A percentile compares a stretch with the other conserved stretches of the same genome.
Evolutionary conservation across 805 yeast species (phyloP).

Genomic region (Brettanomyces nanus): DNA sequence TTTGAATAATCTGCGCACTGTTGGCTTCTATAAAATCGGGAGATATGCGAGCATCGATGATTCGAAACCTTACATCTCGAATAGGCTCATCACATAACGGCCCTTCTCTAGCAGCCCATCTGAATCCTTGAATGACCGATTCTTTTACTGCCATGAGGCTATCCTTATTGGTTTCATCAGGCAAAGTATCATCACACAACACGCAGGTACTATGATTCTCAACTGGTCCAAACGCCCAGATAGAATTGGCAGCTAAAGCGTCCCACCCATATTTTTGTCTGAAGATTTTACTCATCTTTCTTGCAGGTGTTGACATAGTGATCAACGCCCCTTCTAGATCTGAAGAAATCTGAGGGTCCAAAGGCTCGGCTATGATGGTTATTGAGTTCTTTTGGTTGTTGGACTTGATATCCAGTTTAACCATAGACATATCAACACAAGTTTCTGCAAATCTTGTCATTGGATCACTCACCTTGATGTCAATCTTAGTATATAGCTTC

Average conservation of each 20-base stretch:
- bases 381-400: constrained; percentile 47
- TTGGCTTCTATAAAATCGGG: constrained; percentile 40
- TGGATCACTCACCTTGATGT: constrained; percentile 80
- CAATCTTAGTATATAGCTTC: constrained; percentile 50
- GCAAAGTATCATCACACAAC: constrained; percentile 61
- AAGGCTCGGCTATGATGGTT: constrained; percentile 71
- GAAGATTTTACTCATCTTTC: constrained; percentile 45
- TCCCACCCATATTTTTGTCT: constrained; percentile 69
- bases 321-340: constrained; percentile 47
- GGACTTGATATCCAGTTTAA: constrained; percentile 56
- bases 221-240: constrained; percentile 71
- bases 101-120: constrained; percentile 78
- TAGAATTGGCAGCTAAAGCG: constrained; percentile 67
- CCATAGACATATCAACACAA: constrained; percentile 52
- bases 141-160: constrained; percentile 38
- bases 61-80: constrained; percentile 58
- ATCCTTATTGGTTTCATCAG: constrained; percentile 58
- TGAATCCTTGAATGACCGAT: constrained; percentile 66
- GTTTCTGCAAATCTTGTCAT: constrained; percentile 76
- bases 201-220: constrained; percentile 44
- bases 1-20: constrained; percentile 70
- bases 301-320: constrained; percentile 26
- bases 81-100: constrained; percentile 88
- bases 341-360: constrained; percentile 42
- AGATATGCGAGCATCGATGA: constrained; percentile 53